Evolutionary conservation across 129 eudicot species (phyloP), one percentile per base, ranked within the genome.

Genomic region (Centrapalus pauciflorus): DNA sequence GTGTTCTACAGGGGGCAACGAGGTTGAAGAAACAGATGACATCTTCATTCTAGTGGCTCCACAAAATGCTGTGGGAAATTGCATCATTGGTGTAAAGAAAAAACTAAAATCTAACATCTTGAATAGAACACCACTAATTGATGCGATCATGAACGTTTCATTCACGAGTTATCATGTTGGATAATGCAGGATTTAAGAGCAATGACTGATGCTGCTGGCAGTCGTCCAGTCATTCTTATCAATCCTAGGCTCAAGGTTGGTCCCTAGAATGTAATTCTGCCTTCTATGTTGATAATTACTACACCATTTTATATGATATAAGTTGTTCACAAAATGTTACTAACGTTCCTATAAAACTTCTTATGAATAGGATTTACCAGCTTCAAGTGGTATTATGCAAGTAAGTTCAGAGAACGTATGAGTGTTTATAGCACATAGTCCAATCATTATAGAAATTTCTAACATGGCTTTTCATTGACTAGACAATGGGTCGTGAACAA

Each of bases 401-500:
- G 99, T 88, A 83, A 89, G 95, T 75, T 56, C 35, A 58, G 2
- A 27, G 45, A 46, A 61, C 43, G 41, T 61, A 38, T 59, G 54
- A 40, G 17, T 20, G 14, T 57, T 27, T 17, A 25, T 75, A n/a
- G 26, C 45, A 23, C 52, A 28, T 23, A 61, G 14, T 60, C 24
- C 34, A 60, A 55, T 64, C 9, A 11, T 51, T 34, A 14, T 63
- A 55, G 28, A 5, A 72, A 40, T 43, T 71, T 66, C 9, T 68
- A 45, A 66, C 41, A 19, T 29, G 76, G 34, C 51, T 43, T 24
- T 69, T 64, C 61, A 51, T 74, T 37, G 66, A 66, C 74, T 61
- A 93, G 99, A 93, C 99, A 3, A 93, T 89, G 95, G 99, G 99
- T 30, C 87, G 99, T 52, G 99, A 93, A 14, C 77, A 93, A 84